Percentiles rank a stretch among this genome's conserved stretches.
phyloP scores from a whole-genome alignment of 2,329 filamentous ascomycete species.

The Monosporascus sp. region DNA sequence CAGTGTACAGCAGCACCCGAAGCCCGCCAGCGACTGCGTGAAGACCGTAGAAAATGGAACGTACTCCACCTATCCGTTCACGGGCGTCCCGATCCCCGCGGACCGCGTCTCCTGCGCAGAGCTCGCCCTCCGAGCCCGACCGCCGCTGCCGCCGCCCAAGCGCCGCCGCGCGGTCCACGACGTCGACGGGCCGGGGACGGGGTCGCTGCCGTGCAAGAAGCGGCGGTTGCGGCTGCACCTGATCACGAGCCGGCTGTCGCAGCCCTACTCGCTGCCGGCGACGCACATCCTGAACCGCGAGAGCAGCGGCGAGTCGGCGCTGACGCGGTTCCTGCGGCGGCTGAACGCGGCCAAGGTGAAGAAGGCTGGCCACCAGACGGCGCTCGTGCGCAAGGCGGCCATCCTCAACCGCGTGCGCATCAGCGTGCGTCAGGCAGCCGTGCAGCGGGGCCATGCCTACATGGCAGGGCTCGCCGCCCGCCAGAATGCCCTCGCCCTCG shows the following conservation, averaged over 20 bases:
- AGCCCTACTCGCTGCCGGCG: slow-evolving; percentile 63
- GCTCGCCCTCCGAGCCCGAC: slow-evolving; percentile 6
- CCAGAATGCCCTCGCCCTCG: slow-evolving; percentile 28
- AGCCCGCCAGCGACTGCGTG: background rate
- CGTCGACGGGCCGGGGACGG: slow-evolving; percentile 53
- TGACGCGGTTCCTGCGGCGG: slow-evolving; percentile 41
- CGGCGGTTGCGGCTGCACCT: slow-evolving; percentile 57
- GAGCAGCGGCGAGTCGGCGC: slow-evolving; percentile 37
- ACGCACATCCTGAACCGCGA: slow-evolving; percentile 65
- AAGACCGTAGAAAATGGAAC: background rate
- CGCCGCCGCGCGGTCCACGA: slow-evolving; percentile 49
- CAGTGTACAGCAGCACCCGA: background rate
- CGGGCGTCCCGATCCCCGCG: background rate
- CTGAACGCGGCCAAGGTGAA: slow-evolving; percentile 35
- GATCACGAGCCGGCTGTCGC: slow-evolving; percentile 65
- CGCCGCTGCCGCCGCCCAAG: slow-evolving; percentile 30
- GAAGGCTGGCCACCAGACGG: slow-evolving; percentile 40
- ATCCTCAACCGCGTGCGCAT: slow-evolving; percentile 58
- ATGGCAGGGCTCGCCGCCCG: slow-evolving; percentile 28
- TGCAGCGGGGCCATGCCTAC: slow-evolving; percentile 24
- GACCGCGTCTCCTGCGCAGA: background rate
- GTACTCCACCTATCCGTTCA: background rate
- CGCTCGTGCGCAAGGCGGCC: slow-evolving; percentile 58
- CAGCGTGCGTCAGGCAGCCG: slow-evolving; percentile 36
- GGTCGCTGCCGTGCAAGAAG: slow-evolving; percentile 56